phyloP scores from a whole-genome alignment of 2,329 filamentous ascomycete species.

The Nemania sp. region DNA sequence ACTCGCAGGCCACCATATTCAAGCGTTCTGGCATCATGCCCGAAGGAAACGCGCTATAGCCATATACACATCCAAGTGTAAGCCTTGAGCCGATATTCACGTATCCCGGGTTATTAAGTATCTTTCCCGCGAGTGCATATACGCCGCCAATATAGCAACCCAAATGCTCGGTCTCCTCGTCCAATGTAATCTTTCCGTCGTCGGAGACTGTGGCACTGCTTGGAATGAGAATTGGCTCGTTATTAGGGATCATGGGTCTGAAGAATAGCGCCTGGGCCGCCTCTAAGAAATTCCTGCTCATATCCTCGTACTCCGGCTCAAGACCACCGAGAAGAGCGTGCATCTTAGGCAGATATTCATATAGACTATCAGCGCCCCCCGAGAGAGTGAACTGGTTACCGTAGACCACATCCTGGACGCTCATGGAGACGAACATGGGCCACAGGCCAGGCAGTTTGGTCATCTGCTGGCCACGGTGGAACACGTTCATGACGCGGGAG shows the following conservation, averaged over 20 bases:
- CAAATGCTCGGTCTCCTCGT: constrained; percentile 58
- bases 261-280: constrained; percentile 67
- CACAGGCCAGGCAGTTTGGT: constrained; percentile 74
- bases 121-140: constrained; percentile 66
- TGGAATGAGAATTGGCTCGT: constrained; percentile 63
- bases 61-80: constrained; percentile 65
- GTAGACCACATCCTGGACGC: constrained; percentile 48
- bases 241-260: constrained; percentile 63
- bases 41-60: constrained; percentile 58
- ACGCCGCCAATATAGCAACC: constrained; percentile 73
- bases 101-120: constrained; percentile 59
- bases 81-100: constrained; percentile 60
- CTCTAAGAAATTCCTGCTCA: constrained; percentile 54
- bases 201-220: constrained; percentile 51
- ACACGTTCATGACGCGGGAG: constrained; percentile 66
- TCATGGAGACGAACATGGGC: constrained; percentile 67
- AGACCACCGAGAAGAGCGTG: constrained; percentile 67
- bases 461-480: constrained; percentile 65
- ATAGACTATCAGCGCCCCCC: constrained; percentile 47
- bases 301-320: constrained; percentile 44
- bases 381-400: constrained; percentile 43
- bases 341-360: constrained; percentile 65
- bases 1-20: constrained; percentile 49
- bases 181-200: constrained; percentile 33
- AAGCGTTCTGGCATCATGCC: constrained; percentile 66